Base-by-base conservation (phyloP, 805 yeast genomes). In the Lipomyces yamanashiensis region DNA sequence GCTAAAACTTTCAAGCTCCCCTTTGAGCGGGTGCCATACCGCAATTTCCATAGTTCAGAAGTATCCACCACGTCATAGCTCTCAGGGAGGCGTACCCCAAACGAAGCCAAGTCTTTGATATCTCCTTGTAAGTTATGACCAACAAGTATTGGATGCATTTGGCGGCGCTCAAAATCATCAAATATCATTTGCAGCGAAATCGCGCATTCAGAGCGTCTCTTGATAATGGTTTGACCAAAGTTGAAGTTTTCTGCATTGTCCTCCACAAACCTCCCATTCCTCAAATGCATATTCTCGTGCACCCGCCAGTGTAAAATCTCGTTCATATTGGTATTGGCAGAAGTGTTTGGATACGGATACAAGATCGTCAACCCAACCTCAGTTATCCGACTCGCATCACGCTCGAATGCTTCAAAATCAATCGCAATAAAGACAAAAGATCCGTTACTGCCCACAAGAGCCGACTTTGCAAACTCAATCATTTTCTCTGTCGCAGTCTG, bases 41-140 rank as follows among this genome's bases (percentile, higher is more conserved):
- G 2, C 21, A 52, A 12, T 15, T 34, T 47, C 64, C 64, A 61
- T 15, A 61, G 44, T 33, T 52, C 54, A n/a, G n/a, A 28, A 4
- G 64, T 61, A 39, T 61, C 61, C 8, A 19, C 48, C 13, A 17
- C 3, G 9, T 23, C 33, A 13, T 57, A n/a, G 9, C 19, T 36
- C 9, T 9, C 9, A 1, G 64, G 64, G 17, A 61, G n/a, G 2
- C 39, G 8, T 4, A 51, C 47, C 7, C 65, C 63, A 13, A 50
- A 5, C 19, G 47, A 17, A 23, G 8, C 7, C 36, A 63, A 23
- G 13, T 60, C 61, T 33, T 47, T 48, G 17, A 66, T 44, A 41
- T 66, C 69, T 23, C 54, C 49, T 17, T 19, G 13, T 5, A 47
- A 36, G 39, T 57, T 67, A 48, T 66, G 69, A 15, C 61, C 69